Base-by-base conservation (phyloP, 257 asterid species). In the Ballota nigra region DNA sequence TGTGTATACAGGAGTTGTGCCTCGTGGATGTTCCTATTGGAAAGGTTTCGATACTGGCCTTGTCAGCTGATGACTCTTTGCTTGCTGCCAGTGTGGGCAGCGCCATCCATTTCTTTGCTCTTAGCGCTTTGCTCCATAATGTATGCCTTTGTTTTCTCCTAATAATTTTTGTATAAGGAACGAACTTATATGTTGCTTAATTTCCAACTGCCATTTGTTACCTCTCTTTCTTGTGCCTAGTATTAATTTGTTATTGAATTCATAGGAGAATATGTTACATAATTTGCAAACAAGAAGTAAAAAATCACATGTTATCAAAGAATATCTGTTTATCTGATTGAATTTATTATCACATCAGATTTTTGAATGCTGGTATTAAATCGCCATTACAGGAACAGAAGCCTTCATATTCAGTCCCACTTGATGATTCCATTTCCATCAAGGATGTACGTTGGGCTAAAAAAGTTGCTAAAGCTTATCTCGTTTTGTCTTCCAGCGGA, bases 121-220 rank as follows among this genome's bases (percentile, higher is more conserved):
- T 89, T 61, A 85, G 96, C 64, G 92, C 97, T 68, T 75, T 94
- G 76, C 95, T 88, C 52, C 89, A 83, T 45, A 87, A 91, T 95
- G 98, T 85, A 70, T 53, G 31, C 6, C 24, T 3, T 74, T 49
- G 23, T 34, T 28, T 6, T 45, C 19, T 33, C 55, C 24, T 9
- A 10, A 23, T 66, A n/a, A 11, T 68, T 10, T 20, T 20, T 12
- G 24, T 68, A n/a, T 60, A 59, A 43, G 64, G 60, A 57, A 34
- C 1, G 49, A 26, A 26, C 29, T 26, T n/a, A 33, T 36, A n/a
- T 16, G 31, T 6, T 68, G 11, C 53, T 74, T 53, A 57, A 18
- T 59, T n/a, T 28, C 6, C 2, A 66, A 58, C 31, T 22, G 40
- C 58, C 12, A 23, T 31, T 34, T 45, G 26, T 45, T 74, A 41